Evolutionary conservation across 2,329 filamentous ascomycete genomes (phyloP).

Genomic region (Capronia americana): DNA sequence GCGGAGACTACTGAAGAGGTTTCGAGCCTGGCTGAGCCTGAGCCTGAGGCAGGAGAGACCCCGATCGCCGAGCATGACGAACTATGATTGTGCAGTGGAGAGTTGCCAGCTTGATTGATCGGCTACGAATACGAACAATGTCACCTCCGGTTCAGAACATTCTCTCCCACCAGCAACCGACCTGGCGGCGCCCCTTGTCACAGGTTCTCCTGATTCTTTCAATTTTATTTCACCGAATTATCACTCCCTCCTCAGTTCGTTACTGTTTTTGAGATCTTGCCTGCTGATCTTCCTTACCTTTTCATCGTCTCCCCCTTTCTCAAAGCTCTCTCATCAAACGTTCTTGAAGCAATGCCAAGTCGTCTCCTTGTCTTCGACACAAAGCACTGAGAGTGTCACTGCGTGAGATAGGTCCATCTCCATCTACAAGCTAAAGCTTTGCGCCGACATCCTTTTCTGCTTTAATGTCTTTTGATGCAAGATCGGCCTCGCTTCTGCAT

Average conservation of each 20-base stretch:
- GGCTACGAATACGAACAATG: background rate
- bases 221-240: background rate
- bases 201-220: background rate
- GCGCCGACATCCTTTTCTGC: background rate
- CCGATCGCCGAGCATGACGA: conserved; percentile 32
- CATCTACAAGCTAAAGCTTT: background rate
- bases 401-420: background rate
- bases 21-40: conserved; percentile 13
- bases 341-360: background rate
- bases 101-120: background rate
- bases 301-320: background rate
- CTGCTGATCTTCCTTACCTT: background rate
- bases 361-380: background rate
- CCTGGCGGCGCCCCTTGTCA: background rate
- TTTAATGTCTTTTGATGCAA: background rate
- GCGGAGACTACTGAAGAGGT: conserved; percentile 2
- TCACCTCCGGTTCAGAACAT: background rate
- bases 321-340: background rate
- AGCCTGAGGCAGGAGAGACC: conserved; percentile 24
- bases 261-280: background rate
- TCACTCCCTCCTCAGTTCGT: background rate
- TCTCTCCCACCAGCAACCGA: background rate
- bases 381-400: background rate
- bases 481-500: background rate
- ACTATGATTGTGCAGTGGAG: conserved; percentile 22